Percentiles rank a stretch among this genome's conserved stretches.
These are phyloP conservation scores for Ganoderma leucocontextum DNA, from an alignment of 1,284 basidiomycete genomes.

Conservation along the genomic window DNA sequence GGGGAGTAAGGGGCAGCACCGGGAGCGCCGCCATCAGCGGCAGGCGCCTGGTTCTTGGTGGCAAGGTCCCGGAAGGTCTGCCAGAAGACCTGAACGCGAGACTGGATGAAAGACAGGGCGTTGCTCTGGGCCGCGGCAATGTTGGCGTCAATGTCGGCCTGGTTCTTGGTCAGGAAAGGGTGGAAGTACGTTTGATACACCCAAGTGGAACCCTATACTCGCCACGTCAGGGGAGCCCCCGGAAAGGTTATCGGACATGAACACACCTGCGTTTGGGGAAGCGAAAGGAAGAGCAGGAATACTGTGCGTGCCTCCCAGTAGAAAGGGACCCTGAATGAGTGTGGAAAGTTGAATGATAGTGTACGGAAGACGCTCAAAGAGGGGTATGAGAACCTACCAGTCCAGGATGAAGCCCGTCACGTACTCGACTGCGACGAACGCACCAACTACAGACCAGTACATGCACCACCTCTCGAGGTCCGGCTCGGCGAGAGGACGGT, in stretches of 20 bases:
- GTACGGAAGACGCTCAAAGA: not conserved
- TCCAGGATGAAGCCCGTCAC: conserved; percentile 72
- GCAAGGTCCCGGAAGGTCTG: conserved; percentile 53
- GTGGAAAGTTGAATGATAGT: not conserved
- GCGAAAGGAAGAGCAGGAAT: conserved; percentile 76
- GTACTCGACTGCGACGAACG: conserved; percentile 74
- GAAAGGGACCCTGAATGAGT: conserved; percentile 72
- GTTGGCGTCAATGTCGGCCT: conserved; percentile 71
- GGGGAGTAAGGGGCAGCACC: conserved; percentile 14
- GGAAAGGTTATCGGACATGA: conserved; percentile 2
- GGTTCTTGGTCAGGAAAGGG: conserved; percentile 73
- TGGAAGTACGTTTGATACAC: conserved; percentile 72
- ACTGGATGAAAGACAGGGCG: conserved; percentile 58
- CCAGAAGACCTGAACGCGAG: conserved; percentile 55
- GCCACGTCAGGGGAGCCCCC: conserved; percentile 5
- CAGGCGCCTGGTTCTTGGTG: conserved; percentile 44
- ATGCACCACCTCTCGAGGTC: conserved; percentile 65
- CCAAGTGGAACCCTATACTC: conserved; percentile 72
- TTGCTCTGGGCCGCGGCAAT: conserved; percentile 64
- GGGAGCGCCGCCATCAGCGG: conserved; percentile 12
- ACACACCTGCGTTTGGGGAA: conserved; percentile 78
- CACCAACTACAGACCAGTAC: conserved; percentile 72
- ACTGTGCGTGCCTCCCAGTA: conserved; percentile 79
- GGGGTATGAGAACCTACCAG: conserved; percentile 57
- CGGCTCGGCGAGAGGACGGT: conserved; percentile 62